Evolutionary conservation across 2,329 filamentous ascomycete genomes (phyloP).

Genomic region (Cryoendolithus antarcticus): DNA sequence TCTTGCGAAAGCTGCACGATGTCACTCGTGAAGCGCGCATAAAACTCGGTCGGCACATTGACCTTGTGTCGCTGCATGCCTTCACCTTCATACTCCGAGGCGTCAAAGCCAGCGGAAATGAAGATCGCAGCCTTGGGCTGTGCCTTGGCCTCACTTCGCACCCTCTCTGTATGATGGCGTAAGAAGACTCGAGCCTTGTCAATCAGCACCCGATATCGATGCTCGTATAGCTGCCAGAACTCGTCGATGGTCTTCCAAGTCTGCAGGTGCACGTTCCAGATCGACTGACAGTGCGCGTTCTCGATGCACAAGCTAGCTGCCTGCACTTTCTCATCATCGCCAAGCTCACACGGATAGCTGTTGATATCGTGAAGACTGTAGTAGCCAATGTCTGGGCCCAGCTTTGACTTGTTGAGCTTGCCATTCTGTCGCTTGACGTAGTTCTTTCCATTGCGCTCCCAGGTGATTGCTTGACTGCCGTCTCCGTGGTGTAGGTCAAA

Average conservation of each 20-base stretch:
- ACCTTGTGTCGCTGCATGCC: conserved; percentile 95
- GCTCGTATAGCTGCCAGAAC: conserved; percentile 81
- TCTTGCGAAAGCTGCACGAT: conserved; percentile 72
- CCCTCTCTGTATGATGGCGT: conserved; percentile 54
- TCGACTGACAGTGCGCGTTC: conserved; percentile 80
- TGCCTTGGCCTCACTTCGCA: conserved; percentile 45
- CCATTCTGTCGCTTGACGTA: conserved; percentile 17
- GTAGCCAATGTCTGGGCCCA: conserved; percentile 57
- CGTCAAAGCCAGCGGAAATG: conserved; percentile 90
- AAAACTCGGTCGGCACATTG: conserved; percentile 94
- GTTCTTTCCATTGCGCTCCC: conserved; percentile 72
- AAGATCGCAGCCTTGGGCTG: conserved; percentile 78
- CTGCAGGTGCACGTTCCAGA: conserved; percentile 94
- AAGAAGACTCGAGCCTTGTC: conserved; percentile 72
- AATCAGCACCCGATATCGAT: conserved; percentile 62
- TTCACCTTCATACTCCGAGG: conserved; percentile 81
- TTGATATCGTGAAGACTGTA: conserved; percentile 98
- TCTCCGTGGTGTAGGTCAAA: conserved; percentile 89
- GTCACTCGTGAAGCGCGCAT: conserved; percentile 79
- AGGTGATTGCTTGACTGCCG: conserved; percentile 88
- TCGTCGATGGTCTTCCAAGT: conserved; percentile 71
- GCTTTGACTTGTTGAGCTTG: conserved; percentile 18
- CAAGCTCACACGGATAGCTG: conserved; percentile 89
- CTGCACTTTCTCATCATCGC: conserved; percentile 85
- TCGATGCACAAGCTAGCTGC: conserved; percentile 92